These are phyloP conservation scores for Acacia confusa DNA, from an alignment of 306 rosid species.

Conservation along the genomic window DNA sequence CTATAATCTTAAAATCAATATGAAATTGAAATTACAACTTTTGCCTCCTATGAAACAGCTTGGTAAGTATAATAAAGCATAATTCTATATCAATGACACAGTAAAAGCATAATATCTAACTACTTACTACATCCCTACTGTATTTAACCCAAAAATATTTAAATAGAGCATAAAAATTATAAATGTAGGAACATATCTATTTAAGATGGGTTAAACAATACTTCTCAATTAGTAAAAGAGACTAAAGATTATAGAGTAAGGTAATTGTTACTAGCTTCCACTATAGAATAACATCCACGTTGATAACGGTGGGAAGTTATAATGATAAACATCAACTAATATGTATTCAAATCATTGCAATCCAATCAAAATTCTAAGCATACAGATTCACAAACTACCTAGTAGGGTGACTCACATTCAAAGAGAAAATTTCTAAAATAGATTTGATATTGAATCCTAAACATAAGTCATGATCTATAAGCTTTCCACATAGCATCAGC, in stretches of 20 bases:
- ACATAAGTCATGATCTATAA: too few species aligned
- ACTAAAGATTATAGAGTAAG: not conserved
- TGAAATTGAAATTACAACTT: too few species aligned
- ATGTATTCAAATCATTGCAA: not conserved
- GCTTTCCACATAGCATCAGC: too few species aligned
- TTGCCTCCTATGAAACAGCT: too few species aligned
- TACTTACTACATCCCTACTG: not conserved
- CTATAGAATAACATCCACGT: not conserved
- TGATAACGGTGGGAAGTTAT: not conserved
- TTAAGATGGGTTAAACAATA: not conserved
- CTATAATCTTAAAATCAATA: too few species aligned
- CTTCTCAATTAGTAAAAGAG: not conserved
- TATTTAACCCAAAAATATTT: not conserved
- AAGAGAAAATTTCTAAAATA: too few species aligned
- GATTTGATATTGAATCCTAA: too few species aligned
- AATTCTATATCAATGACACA: not conserved
- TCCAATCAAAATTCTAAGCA: too few species aligned
- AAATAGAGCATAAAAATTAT: not conserved
- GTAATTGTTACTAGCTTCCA: not conserved
- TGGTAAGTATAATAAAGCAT: too few species aligned
- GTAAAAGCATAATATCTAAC: not conserved
- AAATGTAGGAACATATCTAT: not conserved
- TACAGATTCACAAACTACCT: too few species aligned
- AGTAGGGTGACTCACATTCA: too few species aligned
- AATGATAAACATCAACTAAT: not conserved